Conservation (phyloP, 2,329 filamentous ascomycete genomes). For the Alternaria sp. region DNA sequence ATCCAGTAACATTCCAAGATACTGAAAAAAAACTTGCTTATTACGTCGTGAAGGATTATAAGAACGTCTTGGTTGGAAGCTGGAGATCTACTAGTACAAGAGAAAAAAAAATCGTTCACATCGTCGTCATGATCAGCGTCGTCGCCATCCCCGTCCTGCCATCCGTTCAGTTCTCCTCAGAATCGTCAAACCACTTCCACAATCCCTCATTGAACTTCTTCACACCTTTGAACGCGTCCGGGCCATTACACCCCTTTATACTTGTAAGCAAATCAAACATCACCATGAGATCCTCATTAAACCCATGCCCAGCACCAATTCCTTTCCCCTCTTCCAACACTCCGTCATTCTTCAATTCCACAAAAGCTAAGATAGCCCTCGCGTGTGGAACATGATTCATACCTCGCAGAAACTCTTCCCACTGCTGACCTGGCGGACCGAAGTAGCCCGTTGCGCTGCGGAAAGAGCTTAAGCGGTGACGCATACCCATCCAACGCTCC, state of each 20-base stretch:
- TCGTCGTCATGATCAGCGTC: not conserved
- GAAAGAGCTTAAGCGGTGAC: conserved; percentile 11
- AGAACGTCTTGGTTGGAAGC: not conserved
- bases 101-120: not conserved
- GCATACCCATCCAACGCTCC: conserved; percentile 23
- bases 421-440: conserved; percentile 15
- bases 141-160: not conserved
- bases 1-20: not conserved
- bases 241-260: conserved; percentile 17
- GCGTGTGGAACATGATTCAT: conserved; percentile 11
- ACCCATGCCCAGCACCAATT: not conserved
- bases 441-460: conserved; percentile 13
- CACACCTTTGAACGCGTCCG: conserved; percentile 17
- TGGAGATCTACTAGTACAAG: not conserved
- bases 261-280: conserved; percentile 24
- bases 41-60: not conserved
- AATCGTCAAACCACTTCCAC: conserved; percentile 18
- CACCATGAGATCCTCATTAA: conserved; percentile 18
- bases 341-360: conserved; percentile 5
- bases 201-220: conserved; percentile 17
- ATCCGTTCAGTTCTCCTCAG: no score
- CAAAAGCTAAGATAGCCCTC: conserved; percentile 18
- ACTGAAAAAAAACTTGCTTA: not conserved
- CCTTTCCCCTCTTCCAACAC: not conserved
- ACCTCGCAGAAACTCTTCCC: conserved; percentile 14